Evolutionary conservation across 129 eudicot genomes (phyloP), one percentile per base, ranked within the genome.

Genomic region (Pulicaria dysenterica): DNA sequence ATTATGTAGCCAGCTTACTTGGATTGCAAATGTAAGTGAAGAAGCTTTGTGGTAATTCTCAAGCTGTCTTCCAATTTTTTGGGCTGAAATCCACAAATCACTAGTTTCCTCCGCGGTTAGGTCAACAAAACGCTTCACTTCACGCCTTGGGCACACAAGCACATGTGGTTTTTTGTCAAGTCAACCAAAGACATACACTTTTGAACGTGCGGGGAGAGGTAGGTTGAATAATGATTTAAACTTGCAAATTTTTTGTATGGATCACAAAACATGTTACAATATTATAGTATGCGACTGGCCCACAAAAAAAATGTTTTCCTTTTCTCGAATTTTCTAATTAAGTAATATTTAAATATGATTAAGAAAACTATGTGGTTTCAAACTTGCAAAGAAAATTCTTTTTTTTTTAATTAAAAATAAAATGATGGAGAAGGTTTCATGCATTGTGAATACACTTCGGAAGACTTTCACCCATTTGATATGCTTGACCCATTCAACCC

Each of bases 121-220:
- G 82, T 93, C 98, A 68, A 64, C 57, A 79, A 93, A 89, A 34
- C 98, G 96, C 76, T 87, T 89, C 61, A 93, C 96, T 71, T 87
- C 98, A 74, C 96, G 98, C 79, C 77, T 89, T 66, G 98, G 98
- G 83, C 95, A 89, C 40, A 89, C 91, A 79, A 93, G 98, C 66
- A 93, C 98, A 73, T 93, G 98, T 88, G 81, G 31, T 16, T 56
- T 12, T 2, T 75, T 31, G 97, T 91, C 80, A 91, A 91, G 97
- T 80, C 57, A 76, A 81, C 78, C 84, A 83, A 73, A 83, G 39
- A 57, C 43, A 44, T 37, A n/a, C 50, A 47, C 16, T 13, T 8
- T 54, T 74, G 48, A 7, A 54, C 3, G 3, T 0, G 1, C 5
- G 10, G 4, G 53, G 10, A 11, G 3, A 16, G 56, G 55, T 2